Percentiles rank a stretch among this genome's conserved stretches.
These are phyloP conservation scores for Ganoderma boninense DNA, from an alignment of 1,284 basidiomycete species.

Conservation along the genomic window DNA sequence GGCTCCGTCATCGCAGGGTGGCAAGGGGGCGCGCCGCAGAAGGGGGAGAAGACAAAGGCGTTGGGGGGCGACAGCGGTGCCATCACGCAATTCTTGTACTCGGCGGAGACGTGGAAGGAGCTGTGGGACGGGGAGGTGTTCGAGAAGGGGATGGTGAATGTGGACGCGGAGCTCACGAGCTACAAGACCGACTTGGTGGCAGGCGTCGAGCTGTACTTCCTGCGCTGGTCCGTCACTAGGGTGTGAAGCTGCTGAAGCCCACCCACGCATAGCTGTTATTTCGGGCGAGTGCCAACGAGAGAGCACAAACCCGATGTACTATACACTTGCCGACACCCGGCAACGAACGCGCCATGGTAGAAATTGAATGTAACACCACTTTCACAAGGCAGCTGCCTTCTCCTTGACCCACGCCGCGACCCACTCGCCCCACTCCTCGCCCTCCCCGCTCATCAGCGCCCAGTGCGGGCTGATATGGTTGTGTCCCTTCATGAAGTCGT, in stretches of 20 bases:
- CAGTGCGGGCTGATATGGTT: constrained; percentile 68
- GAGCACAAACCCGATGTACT: not conserved
- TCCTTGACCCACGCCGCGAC: constrained; percentile 50
- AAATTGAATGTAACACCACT: not conserved
- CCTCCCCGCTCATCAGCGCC: constrained; percentile 59
- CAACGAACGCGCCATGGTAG: too few species aligned
- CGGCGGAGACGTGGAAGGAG: constrained; percentile 49
- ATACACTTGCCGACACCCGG: not conserved
- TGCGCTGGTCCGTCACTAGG: constrained; percentile 40
- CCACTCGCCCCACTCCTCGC: constrained; percentile 68
- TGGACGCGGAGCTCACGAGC: constrained; percentile 36
- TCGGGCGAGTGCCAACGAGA: not conserved
- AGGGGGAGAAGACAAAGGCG: constrained; percentile 33
- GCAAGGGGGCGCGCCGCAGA: constrained; percentile 37
- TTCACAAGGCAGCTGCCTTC: constrained; percentile 9
- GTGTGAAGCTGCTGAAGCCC: constrained; percentile 25
- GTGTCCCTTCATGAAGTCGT: constrained; percentile 57
- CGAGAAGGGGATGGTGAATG: constrained; percentile 45
- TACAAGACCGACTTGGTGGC: not conserved
- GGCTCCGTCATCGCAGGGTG: constrained; percentile 49
- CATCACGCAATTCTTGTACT: constrained; percentile 40
- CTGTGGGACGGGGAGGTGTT: constrained; percentile 56
- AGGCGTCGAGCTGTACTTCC: constrained; percentile 22
- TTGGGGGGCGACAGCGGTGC: not conserved
- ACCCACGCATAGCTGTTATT: not conserved